Percentiles rank a stretch among this genome's conserved stretches.
phyloP scores from a whole-genome alignment of 1,139 yeast species.

The Pneumocystis carinii region DNA sequence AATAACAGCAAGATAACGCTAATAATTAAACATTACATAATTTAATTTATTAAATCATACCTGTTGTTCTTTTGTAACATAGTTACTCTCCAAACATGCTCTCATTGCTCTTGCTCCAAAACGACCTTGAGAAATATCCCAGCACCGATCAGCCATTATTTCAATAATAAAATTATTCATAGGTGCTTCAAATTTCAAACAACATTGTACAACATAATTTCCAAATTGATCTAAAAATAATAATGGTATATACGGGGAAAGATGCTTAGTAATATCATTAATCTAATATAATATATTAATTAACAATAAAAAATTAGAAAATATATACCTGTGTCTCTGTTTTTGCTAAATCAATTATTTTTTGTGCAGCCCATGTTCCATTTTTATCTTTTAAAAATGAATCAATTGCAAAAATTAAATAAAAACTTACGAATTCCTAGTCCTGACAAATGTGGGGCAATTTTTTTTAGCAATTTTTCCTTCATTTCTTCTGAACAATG shows the following conservation, averaged over 20 bases:
- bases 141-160: conserved; percentile 60
- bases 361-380: conserved; percentile 99
- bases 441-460: conserved; percentile 71
- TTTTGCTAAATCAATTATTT: conserved; percentile 64
- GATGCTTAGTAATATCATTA: conserved; percentile 44
- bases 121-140: conserved; percentile 73
- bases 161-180: conserved; percentile 85
- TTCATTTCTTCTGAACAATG: conserved; percentile 55
- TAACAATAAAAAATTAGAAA: background rate
- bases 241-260: conserved; percentile 71
- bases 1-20: conserved; percentile 56
- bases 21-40: background rate
- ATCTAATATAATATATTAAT: background rate
- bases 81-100: conserved; percentile 73
- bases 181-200: conserved; percentile 75
- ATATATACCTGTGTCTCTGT: conserved; percentile 49
- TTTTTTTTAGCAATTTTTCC: conserved; percentile 64
- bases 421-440: conserved; percentile 73
- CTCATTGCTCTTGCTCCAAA: conserved; percentile 92
- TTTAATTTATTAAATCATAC: background rate
- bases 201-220: conserved; percentile 88
- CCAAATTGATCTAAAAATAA: conserved; percentile 92
- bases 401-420: background rate
- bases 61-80: conserved; percentile 51
- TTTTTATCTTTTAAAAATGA: conserved; percentile 25